Evolutionary conservation across 2,329 filamentous ascomycete species (phyloP).

Genomic region (Periconia sp.): DNA sequence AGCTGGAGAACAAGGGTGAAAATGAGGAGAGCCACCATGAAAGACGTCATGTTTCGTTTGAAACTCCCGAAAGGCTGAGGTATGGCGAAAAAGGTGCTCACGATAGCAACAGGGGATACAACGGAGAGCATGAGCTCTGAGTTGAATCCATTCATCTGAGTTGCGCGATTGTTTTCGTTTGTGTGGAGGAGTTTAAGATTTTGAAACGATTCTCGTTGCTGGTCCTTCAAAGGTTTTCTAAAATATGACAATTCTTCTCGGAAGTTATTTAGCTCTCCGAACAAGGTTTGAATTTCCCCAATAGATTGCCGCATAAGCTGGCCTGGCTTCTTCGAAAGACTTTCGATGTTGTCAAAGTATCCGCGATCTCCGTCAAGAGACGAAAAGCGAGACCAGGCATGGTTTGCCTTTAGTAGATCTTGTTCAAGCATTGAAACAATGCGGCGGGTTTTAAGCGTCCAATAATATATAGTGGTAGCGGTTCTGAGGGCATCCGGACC

Average conservation of each 20-base stretch:
- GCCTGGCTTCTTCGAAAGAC: too few species aligned
- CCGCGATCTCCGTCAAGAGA: not conserved
- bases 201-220: too few species aligned
- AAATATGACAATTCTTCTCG: too few species aligned
- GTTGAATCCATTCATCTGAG: too few species aligned
- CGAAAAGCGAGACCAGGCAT: not conserved
- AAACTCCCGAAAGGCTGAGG: not conserved
- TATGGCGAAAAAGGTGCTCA: not conserved
- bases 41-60: not conserved
- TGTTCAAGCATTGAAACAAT: not conserved
- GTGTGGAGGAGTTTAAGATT: too few species aligned
- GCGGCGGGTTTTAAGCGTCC: not conserved
- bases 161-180: too few species aligned
- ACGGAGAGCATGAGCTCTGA: not conserved
- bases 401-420: not conserved
- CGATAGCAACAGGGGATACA: not conserved
- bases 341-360: not conserved
- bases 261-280: too few species aligned
- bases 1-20: not conserved
- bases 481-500: not conserved
- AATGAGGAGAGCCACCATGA: not conserved
- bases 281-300: too few species aligned
- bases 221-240: too few species aligned
- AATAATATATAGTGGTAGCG: not conserved
- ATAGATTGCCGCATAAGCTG: too few species aligned